These are phyloP conservation scores for Fusarium redolens DNA, from an alignment of 2,329 filamentous ascomycete genomes.

Conservation along the genomic window DNA sequence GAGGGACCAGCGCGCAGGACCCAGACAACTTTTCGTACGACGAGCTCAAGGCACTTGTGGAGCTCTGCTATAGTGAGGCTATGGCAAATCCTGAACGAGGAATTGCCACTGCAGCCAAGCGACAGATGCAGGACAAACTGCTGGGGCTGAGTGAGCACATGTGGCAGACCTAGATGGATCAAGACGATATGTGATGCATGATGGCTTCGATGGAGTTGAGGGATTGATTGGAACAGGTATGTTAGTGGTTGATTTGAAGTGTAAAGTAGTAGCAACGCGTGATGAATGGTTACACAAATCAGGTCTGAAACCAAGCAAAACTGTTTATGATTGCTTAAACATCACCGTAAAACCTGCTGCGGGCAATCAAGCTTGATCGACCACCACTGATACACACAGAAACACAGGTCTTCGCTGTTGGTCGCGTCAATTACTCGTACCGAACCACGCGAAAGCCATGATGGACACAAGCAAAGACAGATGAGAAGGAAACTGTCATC, in stretches of 20 bases:
- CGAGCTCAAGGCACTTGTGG: constrained; percentile 73
- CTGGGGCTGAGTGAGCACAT: constrained; percentile 77
- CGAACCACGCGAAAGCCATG: constrained; percentile 14
- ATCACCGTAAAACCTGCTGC: not conserved
- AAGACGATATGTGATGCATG: not conserved
- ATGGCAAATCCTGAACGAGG: constrained; percentile 75
- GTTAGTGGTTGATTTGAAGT: not conserved
- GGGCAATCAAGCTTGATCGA: not conserved
- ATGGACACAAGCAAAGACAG: not conserved
- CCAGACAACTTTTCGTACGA: constrained; percentile 69
- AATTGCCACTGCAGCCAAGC: constrained; percentile 72
- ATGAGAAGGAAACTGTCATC: not conserved
- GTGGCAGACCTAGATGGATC: constrained; percentile 64
- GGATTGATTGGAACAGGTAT: constrained; percentile 15
- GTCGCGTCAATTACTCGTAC: not conserved
- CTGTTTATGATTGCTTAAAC: not conserved
- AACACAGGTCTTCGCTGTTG: not conserved
- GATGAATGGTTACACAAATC: constrained; percentile 13
- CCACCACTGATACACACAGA: not conserved
- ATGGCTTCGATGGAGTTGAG: constrained; percentile 24
- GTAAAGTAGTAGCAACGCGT: constrained; percentile 6
- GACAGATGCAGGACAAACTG: constrained; percentile 77
- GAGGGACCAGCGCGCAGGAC: constrained; percentile 47
- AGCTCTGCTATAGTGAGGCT: constrained; percentile 76
- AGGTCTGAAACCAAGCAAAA: not conserved